A percentile compares a stretch with the other conserved stretches of the same genome.
phyloP scores from a whole-genome alignment of 352 stramenopile species.

The Achlya hypogyna region DNA sequence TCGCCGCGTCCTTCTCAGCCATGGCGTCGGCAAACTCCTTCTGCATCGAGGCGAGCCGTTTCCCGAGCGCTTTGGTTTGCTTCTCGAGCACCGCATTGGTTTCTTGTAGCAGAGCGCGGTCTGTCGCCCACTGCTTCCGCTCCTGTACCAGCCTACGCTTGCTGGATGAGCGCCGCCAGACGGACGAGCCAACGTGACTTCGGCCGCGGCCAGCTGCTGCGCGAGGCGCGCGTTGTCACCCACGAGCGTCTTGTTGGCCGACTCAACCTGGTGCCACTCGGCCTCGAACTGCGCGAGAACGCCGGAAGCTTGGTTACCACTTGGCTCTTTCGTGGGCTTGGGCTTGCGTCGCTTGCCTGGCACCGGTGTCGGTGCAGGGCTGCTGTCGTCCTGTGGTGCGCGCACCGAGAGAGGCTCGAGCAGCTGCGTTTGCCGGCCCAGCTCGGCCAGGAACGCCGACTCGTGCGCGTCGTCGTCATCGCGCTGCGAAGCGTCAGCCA shows the following conservation, averaged over 20 bases:
- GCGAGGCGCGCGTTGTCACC: constrained; percentile 6
- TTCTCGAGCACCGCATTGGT: constrained; percentile 18
- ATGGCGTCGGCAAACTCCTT: constrained; percentile 21
- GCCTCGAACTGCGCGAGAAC: constrained; percentile 12
- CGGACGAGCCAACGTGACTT: background rate
- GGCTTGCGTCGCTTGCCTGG: too few relatives aligned
- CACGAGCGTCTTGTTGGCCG: constrained; percentile 9
- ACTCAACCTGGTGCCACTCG: constrained; percentile 14
- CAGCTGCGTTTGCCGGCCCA: constrained; percentile 39
- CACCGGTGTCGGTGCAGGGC: too few relatives aligned
- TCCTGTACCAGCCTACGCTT: background rate
- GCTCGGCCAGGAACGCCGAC: constrained; percentile 52
- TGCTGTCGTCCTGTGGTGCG: background rate
- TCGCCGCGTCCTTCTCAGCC: constrained; percentile 11
- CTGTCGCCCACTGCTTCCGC: background rate
- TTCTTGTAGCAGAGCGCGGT: background rate
- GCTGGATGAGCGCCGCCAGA: background rate
- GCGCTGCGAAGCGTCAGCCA: background rate
- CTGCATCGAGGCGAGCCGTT: constrained; percentile 16
- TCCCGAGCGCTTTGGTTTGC: constrained; percentile 17
- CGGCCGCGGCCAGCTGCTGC: background rate
- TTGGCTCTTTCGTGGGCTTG: background rate
- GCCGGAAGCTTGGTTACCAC: background rate
- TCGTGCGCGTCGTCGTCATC: constrained; percentile 22
- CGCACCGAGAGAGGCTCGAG: background rate